Base-by-base conservation (phyloP, 768 basidiomycete genomes). In the Suillus occidentalis region DNA sequence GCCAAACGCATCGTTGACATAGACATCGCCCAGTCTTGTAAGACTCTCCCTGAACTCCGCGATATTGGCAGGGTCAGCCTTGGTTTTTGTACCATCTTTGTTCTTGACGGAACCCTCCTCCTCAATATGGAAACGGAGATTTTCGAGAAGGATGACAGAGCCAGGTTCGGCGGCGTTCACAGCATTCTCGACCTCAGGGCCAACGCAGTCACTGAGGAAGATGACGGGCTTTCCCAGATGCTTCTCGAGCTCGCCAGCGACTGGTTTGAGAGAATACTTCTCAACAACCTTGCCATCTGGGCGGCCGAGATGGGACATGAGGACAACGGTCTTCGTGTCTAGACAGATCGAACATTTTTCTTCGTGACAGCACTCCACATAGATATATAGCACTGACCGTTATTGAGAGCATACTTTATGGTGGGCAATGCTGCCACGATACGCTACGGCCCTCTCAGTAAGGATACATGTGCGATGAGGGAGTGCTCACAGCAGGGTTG, bases 291-390 rank as follows among this genome's bases (percentile, higher is more conserved):
- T 91, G 71, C 97, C 97, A 78, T 99, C 95, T 12, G 97, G 97
- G 68, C 97, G 93, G 28, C 97, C 97, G 63, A 99, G 87, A 78
- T 99, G 97, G 73, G 97, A 98, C 95, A 98, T 97, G 74, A 99
- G 87, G 70, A 94, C 86, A 74, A 98, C 90, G 64, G 85, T 83
- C 64, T 87, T 84, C 65, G 96, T 94, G 63, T 87, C 93, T 95
- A 60, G 42, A 65, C 14, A 68, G 59, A 60, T 45, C 45, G 3
- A 39, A 36, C 13, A 34, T 31, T 42, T 42, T 12, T 16, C 10
- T 28, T 28, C 18, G 18, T 20, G 6, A 59, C 6, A 28, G 5
- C 28, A 59, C 6, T 59, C 6, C 18, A 20, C 6, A 20, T 42
- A 18, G 18, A 42, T 20, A 42, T 50, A 49, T 70, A 8, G 53